Base-by-base conservation (phyloP, 495 filamentous ascomycete genomes). In the Evernia prunastri region DNA sequence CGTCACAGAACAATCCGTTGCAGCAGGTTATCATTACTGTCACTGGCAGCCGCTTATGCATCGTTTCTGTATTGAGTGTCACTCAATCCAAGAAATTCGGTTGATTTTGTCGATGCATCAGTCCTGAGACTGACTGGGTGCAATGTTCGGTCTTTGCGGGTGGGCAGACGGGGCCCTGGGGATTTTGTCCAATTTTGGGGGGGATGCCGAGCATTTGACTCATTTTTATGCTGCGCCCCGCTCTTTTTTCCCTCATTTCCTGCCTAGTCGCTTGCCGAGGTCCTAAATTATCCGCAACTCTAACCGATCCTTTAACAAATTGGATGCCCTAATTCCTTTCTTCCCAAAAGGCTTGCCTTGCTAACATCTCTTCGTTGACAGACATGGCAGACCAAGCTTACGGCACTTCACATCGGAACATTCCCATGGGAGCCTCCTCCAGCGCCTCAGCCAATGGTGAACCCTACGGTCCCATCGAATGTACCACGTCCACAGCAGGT, bases 351-450 rank as follows among this genome's bases (percentile, higher is more conserved):
- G 23, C n/a, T 63, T 20, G 53, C 33, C 33, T 27, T 27, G 45
- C 63, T 60, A 49, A 57, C 10, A 4, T 39, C 33, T 58, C 56
- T 42, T 39, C 33, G 18, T 33, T n/a, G 11, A 63, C 71, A 98
- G 94, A 88, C 82, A 76, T 99, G 95, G 95, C 93, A 97, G 76
- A 80, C 83, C 63, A 96, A 92, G 76, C 84, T 97, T 27, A 87
- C 93, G 0, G 84, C 85, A 68, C 82, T 91, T 56, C 82, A 87
- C 56, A 84, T 96, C 66, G 95, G 92, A 59, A 79, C 84, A 45
- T 97, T 97, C 76, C 95, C 95, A 29, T 99, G 95, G 95, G 95
- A 97, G 71, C 94, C 94, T 63, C 70, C 83, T 59, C 84, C 82
- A 59, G 61, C 64, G 37, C 78, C 74, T 18, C 79, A 78, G 65